Percentiles rank a stretch among this genome's conserved stretches.
phyloP scores from a whole-genome alignment of 2,329 filamentous ascomycete genomes.

The Ophiostoma novo-ulmi region DNA sequence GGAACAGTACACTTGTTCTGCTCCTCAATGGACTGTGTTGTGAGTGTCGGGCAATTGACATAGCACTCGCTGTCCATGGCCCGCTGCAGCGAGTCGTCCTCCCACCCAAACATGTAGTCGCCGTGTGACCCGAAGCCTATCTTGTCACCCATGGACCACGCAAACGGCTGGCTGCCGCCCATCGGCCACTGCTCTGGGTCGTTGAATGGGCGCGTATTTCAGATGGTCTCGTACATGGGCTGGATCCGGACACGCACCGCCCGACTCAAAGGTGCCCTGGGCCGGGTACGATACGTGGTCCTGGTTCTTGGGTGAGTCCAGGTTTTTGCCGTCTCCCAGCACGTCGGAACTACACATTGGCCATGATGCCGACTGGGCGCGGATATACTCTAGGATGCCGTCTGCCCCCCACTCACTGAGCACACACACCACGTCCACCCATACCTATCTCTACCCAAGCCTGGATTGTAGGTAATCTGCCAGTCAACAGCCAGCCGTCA shows the following conservation, averaged over 20 bases:
- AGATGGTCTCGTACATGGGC: constrained; percentile 43
- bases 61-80: constrained; percentile 1
- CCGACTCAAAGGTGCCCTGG: neutral
- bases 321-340: neutral
- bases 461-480: neutral
- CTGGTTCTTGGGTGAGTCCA: neutral
- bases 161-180: constrained; percentile 34
- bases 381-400: neutral
- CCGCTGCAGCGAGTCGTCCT: neutral
- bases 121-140: neutral
- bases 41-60: neutral
- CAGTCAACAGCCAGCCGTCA: neutral
- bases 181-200: constrained; percentile 34
- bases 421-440: neutral
- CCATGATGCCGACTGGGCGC: neutral
- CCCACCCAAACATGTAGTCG: neutral
- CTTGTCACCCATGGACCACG: constrained; percentile 26
- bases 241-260: constrained; percentile 23
- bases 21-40: neutral
- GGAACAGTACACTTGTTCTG: neutral
- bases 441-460: neutral
- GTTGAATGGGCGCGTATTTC: constrained; percentile 39
- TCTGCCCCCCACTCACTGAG: neutral
- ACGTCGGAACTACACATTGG: neutral
- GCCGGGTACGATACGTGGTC: neutral